Evolutionary conservation across 345 rosid genomes (phyloP).

Genomic region (Hypericum perforatum): DNA sequence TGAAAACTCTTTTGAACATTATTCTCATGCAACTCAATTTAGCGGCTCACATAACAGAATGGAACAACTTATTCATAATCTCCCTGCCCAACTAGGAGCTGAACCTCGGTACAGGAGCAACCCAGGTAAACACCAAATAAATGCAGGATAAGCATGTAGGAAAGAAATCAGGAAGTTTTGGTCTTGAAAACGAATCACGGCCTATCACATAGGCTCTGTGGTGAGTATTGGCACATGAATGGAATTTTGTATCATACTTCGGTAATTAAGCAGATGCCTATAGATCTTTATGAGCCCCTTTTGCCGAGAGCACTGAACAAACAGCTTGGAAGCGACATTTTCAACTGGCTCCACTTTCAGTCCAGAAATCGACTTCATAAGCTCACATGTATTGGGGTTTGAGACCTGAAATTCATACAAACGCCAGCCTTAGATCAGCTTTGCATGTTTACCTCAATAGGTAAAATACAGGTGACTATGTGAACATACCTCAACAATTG

Average conservation of each 20-base stretch:
- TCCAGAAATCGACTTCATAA: slow-evolving; percentile 75
- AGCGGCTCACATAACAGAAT: too few relatives aligned
- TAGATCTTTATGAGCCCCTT: slow-evolving; percentile 87
- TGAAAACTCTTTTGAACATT: too few relatives aligned
- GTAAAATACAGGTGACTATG: not conserved
- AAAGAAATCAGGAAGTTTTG: too few relatives aligned
- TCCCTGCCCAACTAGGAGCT: too few relatives aligned
- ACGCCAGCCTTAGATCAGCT: slow-evolving; percentile 8
- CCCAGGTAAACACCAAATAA: too few relatives aligned
- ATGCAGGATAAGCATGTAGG: too few relatives aligned
- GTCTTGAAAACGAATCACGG: too few relatives aligned
- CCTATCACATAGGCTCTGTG: too few relatives aligned
- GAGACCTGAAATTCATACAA: slow-evolving; percentile 55
- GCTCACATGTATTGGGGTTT: slow-evolving; percentile 65
- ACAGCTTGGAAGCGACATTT: slow-evolving; percentile 77
- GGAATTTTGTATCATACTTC: slow-evolving; percentile 41
- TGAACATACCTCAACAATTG: slow-evolving; percentile 80
- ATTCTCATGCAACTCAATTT: too few relatives aligned
- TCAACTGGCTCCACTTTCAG: slow-evolving; percentile 88
- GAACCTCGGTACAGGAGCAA: too few relatives aligned
- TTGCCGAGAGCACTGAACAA: slow-evolving; percentile 97
- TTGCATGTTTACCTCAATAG: slow-evolving; percentile 3
- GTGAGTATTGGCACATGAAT: not conserved
- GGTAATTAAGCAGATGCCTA: slow-evolving; percentile 84
- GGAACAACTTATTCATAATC: too few relatives aligned